Conservation (phyloP, 768 basidiomycete genomes). For the Albatrellus ellisii region DNA sequence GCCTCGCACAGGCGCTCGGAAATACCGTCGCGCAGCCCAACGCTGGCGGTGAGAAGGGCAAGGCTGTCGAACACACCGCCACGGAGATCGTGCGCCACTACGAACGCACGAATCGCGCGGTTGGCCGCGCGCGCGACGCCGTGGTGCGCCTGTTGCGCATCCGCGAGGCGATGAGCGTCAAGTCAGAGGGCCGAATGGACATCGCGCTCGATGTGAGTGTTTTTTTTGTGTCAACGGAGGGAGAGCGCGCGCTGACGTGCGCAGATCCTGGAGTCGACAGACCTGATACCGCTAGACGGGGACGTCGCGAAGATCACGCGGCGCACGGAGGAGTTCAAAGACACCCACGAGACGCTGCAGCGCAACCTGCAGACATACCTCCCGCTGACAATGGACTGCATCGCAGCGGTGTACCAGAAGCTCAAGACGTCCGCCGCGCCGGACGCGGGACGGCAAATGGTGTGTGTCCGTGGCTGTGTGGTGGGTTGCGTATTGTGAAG, state of each 20-base stretch:
- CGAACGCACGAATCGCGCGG: conserved; percentile 60
- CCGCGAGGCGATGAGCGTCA: conserved; percentile 68
- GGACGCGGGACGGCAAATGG: conserved; percentile 69
- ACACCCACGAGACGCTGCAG: conserved; percentile 75
- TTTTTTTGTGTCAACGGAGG: conserved; percentile 1
- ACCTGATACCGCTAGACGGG: conserved; percentile 75
- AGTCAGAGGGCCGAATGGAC: conserved; percentile 60
- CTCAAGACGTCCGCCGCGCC: conserved; percentile 58
- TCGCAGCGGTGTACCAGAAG: conserved; percentile 70
- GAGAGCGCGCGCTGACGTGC: conserved; percentile 1
- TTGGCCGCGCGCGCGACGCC: conserved; percentile 61
- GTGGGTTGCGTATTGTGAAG: too few species aligned
- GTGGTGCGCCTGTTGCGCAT: conserved; percentile 66
- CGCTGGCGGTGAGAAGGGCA: conserved; percentile 46
- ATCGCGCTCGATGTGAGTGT: conserved; percentile 65
- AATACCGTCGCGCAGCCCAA: conserved; percentile 60
- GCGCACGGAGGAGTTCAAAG: conserved; percentile 81
- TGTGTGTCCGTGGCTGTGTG: conserved; percentile 29
- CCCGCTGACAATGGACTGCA: conserved; percentile 83
- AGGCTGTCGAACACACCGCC: conserved; percentile 60
- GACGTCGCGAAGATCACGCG: conserved; percentile 80
- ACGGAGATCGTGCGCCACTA: conserved; percentile 70
- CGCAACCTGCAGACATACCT: conserved; percentile 84
- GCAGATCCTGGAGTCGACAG: conserved; percentile 78
- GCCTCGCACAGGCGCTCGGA: conserved; percentile 79